Conservation (phyloP, 306 rosid genomes). For the Malus asiatica region DNA sequence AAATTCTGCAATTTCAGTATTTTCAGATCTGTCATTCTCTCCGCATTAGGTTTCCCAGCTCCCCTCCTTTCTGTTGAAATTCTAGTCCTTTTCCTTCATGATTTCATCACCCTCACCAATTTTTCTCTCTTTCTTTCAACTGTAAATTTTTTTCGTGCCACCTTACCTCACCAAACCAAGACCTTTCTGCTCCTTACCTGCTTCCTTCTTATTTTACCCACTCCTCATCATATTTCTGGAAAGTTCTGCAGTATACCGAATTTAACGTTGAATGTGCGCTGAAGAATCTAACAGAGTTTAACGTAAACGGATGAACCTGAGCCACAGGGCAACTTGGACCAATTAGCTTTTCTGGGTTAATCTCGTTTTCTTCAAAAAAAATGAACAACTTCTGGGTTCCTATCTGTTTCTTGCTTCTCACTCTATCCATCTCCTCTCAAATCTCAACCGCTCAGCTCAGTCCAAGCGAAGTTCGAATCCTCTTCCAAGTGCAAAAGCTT, state of each 20-base stretch:
- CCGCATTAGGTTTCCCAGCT: neutral
- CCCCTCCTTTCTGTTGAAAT: slow-evolving; percentile 2
- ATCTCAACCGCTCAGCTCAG: slow-evolving; percentile 48
- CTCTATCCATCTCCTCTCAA: slow-evolving; percentile 40
- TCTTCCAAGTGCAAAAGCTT: slow-evolving; percentile 54
- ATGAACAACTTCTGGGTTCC: slow-evolving; percentile 53
- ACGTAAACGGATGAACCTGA: neutral
- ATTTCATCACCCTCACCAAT: neutral
- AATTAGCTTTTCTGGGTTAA: neutral
- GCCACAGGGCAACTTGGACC: slow-evolving; percentile 7
- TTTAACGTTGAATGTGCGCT: neutral
- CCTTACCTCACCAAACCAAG: slow-evolving; percentile 16
- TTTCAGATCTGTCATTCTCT: slow-evolving; percentile 41
- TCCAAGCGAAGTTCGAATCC: slow-evolving; percentile 42
- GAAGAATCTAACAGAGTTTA: neutral
- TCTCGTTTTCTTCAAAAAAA: neutral
- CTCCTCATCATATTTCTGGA: neutral
- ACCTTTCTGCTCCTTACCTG: slow-evolving; percentile 10
- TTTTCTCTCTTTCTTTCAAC: neutral
- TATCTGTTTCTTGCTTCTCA: slow-evolving; percentile 26
- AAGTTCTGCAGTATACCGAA: neutral
- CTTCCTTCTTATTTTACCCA: neutral
- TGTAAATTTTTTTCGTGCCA: slow-evolving; percentile 17
- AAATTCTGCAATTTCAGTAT: slow-evolving; percentile 20
- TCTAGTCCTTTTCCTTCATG: slow-evolving; percentile 8